Base-by-base conservation (phyloP, 2,329 filamentous ascomycete genomes). In the Penicillium sp. region DNA sequence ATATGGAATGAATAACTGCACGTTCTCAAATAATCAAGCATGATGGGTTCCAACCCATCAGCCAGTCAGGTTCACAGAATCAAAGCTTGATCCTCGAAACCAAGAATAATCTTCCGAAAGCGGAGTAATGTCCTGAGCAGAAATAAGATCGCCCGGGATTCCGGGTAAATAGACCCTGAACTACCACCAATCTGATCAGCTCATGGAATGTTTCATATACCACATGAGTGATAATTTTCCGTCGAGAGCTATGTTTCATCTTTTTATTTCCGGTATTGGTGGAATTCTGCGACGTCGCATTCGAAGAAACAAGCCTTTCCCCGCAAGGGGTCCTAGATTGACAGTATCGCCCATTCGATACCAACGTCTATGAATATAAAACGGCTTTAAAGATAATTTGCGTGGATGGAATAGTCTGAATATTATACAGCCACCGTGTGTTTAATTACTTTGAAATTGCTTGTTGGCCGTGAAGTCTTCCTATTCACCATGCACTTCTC, bases 111-210 rank as follows among this genome's bases (percentile, higher is more conserved):
- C 15, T 50, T 50, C 45, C 45, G 45, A 9, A 19, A 24, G 28
- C 45, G 45, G 45, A 50, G 28, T 19, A 33, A 50, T 26, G 13
- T 50, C 45, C 45, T 30, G 24, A 22, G 45, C 26, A 17, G 45
- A 28, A n/a, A 30, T 1, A 26, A 30, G 28, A 50, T 50, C 45
- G 8, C 24, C 45, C 12, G 24, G 45, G 12, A 19, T 26, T 50
- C 12, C 24, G 45, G 45, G 45, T 33, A 12, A 50, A 50, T 44
- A 44, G 19, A 44, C 40, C 40, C n/a, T 22, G n/a, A 50, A 50
- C 13, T 50, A 50, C 45, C 45, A 50, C 45, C 45, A 30, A 50
- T 50, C 45, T 33, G 17, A n/a, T 30, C 12, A 30, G 12, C 15
- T 5, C 24, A 38, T 50, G 6, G 3, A 26, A 26, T 49, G 44